Evolutionary conservation across 441 rosid species (phyloP), one percentile per base, ranked within the genome.

Genomic region (Pelargonium australe): DNA sequence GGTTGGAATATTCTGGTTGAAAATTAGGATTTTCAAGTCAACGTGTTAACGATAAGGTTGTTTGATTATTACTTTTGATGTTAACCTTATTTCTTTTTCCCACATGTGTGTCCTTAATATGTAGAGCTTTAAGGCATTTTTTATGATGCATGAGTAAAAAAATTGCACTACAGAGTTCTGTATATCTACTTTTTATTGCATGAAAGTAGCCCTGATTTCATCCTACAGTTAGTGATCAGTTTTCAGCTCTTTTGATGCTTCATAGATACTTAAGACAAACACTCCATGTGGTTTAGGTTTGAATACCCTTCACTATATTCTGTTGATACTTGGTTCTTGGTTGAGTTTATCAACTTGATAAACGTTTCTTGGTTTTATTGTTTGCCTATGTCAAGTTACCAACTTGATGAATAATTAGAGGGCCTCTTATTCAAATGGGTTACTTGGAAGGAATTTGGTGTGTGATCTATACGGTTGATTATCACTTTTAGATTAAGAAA

Each of bases 101-200:
- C n/a, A 10, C 63, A 17, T 2, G 19, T 57, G 14, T 14, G 2
- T 25, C 5, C 40, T 28, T 61, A 25, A 28, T 61, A 5, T 28
- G 28, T 61, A 61, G 64, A 1, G 41, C 64, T 61, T 61, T 25
- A 61, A 61, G 17, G 64, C 6, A 61, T 28, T 25, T 61, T 11
- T 61, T 11, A 25, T 13, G 13, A 11, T 61, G 16, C 63, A 60
- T 60, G 5, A 16, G 60, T 55, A 5, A 55, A 55, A 12, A 55
- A 61, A 25, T 12, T 25, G 40, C 28, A 60, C 34, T 14, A 19
- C 19, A 57, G 19, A 19, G 17, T 55, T 17, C 2, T 57, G 11
- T 57, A 17, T 20, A 57, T 57, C 28, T 57, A 12, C 2, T 55
- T 55, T 14, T 55, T 17, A 14, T 7, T 55, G 23, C 61, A 13